Evolutionary conservation across 495 filamentous ascomycete species (phyloP).

Genomic region (Patellaria atrata): DNA sequence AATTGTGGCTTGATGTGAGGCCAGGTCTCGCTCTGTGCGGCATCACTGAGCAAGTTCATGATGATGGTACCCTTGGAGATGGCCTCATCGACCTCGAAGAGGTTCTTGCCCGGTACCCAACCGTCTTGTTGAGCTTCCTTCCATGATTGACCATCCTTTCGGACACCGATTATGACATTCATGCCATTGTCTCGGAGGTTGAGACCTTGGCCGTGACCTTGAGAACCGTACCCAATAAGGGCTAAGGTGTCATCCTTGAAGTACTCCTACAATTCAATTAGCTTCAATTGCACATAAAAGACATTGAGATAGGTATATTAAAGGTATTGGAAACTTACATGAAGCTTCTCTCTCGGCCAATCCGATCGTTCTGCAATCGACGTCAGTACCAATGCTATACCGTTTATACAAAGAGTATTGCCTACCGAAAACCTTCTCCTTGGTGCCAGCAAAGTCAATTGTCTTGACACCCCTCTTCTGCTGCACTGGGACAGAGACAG

Average conservation of each 20-base stretch:
- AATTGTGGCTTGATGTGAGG: constrained; percentile 92
- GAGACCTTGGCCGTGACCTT: constrained; percentile 96
- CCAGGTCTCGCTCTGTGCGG: constrained; percentile 97
- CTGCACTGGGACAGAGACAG: constrained; percentile 39
- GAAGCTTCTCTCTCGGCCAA: constrained; percentile 95
- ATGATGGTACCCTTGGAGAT: constrained; percentile 85
- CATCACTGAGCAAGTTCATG: constrained; percentile 98
- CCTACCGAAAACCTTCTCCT: constrained; percentile 85
- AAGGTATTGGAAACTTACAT: constrained; percentile 42
- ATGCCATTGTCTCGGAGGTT: constrained; percentile 98
- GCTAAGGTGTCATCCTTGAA: constrained; percentile 99
- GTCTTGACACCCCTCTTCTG: constrained; percentile 69
- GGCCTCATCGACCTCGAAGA: constrained; percentile 93
- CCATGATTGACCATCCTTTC: constrained; percentile 96
- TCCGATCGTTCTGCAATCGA: constrained; percentile 68
- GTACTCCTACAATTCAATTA: constrained; percentile 51
- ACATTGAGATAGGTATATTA: too few relatives aligned
- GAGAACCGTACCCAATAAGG: constrained; percentile 97
- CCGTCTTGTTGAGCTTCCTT: constrained; percentile 93
- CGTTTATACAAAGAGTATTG: constrained; percentile 1
- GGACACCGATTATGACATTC: constrained; percentile 95
- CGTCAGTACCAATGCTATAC: constrained; percentile 6
- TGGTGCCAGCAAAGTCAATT: constrained; percentile 84
- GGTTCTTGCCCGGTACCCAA: constrained; percentile 95
- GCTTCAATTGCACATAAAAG: background rate